Evolutionary conservation across 1,139 yeast genomes (phyloP), one percentile per base, ranked within the genome.

Genomic region (Taphrina flavorubra): DNA sequence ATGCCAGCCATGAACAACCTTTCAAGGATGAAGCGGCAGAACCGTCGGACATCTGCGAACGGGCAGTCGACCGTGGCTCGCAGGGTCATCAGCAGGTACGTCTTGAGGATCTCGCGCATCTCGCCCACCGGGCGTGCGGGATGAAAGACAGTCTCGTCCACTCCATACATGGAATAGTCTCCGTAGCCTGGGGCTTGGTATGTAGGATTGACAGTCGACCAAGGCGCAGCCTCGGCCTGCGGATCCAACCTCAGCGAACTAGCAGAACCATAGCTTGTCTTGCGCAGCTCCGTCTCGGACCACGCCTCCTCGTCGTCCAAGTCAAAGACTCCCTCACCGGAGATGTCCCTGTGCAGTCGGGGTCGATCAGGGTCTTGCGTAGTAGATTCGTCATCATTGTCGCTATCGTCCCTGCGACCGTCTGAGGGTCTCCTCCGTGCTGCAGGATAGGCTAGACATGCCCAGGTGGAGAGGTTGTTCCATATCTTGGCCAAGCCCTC

Each of bases 51-150:
- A 40, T 68, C 70, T 11, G 56, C 65, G 49, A 64, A 68, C 11
- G 70, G 70, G 34, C 69, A 66, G 46, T 68, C 68, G 44, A 58
- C 47, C 14, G 57, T 61, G 40, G 61, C 60, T 16, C 70, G 68
- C 53, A 68, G 56, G 56, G 65, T 49, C 34, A 49, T 44, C 14
- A 68, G 63, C 31, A 68, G 51, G 31, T 65, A 65, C n/a, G 49
- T 20, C 40, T 65, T 57, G 31, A 65, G 51, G 10, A 57, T 51
- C n/a, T 65, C 68, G 14, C 44, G 42, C 53, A 58, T 36, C 31
- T 58, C 62, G 53, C 34, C 25, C n/a, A 14, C 10, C 5, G 62
- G 53, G 10, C 62, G 62, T 16, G 53, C 14, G 16, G 39, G 18
- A n/a, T 44, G 39, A 25, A 58, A 58, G 39, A 44, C 36, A 1